Evolutionary conservation across 306 rosid genomes (phyloP).

Genomic region (Cucurbita maxima): DNA sequence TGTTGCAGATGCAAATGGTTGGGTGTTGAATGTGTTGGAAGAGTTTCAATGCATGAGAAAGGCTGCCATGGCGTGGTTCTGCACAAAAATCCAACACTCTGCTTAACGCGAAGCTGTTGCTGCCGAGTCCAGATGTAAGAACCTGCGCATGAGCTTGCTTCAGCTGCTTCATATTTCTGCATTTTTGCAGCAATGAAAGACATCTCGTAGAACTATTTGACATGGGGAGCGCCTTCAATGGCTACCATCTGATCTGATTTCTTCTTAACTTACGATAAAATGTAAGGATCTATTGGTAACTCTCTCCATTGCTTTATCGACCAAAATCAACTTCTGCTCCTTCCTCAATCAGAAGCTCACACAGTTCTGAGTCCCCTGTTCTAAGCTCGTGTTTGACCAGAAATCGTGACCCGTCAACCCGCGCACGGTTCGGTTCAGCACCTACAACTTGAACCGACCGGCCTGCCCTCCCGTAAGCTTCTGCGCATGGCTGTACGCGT

Average conservation of each 20-base stretch:
- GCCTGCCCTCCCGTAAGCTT: too few species aligned
- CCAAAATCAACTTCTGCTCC: too few species aligned
- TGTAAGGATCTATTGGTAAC: neutral
- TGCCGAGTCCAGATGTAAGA: constrained; percentile 33
- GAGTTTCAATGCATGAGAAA: constrained; percentile 30
- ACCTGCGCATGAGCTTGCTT: constrained; percentile 57
- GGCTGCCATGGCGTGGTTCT: constrained; percentile 25
- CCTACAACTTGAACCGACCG: too few species aligned
- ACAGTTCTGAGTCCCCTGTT: too few species aligned
- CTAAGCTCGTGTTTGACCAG: too few species aligned
- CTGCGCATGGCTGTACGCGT: too few species aligned
- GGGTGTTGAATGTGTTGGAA: constrained; percentile 46
- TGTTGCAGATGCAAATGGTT: constrained; percentile 49
- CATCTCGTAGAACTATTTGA: constrained; percentile 33
- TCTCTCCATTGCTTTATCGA: neutral
- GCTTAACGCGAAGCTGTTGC: constrained; percentile 42
- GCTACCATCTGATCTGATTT: neutral
- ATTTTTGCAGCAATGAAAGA: constrained; percentile 32
- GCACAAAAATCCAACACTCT: constrained; percentile 48
- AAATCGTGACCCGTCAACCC: too few species aligned
- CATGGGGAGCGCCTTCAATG: neutral
- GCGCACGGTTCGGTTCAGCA: too few species aligned
- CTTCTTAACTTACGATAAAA: neutral
- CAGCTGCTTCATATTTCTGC: constrained; percentile 52
- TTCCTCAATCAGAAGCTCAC: too few species aligned